Base-by-base conservation (phyloP, 2,329 filamentous ascomycete genomes). In the Neofusicoccum parvum region DNA sequence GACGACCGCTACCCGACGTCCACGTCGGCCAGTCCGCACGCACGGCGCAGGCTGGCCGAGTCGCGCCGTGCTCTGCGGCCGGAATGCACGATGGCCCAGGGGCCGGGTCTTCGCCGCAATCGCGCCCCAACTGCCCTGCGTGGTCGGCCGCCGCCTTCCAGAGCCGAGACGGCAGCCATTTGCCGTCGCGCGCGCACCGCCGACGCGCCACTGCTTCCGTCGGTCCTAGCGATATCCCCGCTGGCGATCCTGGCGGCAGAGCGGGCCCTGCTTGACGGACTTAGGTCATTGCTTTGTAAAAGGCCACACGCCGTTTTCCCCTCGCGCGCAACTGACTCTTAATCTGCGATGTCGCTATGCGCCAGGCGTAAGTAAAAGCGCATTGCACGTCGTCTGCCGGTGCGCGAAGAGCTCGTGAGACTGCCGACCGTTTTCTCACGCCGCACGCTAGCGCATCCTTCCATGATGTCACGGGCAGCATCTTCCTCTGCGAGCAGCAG, bases 221-320 rank as follows among this genome's bases (percentile, higher is more conserved):
- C 54, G 41, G 54, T 34, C 9, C 54, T 59, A 59, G 41, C 32
- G 54, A 43, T 39, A 60, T 39, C 56, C 56, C 56, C 56, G 56
- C 56, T 17, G 56, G 37, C 41, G 56, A 60, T 60, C 56, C n/a
- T 23, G 34, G 41, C 56, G 59, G 46, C 20, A 34, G 39, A 51
- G 45, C 58, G 45, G 46, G 46, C 34, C 51, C 58, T 62, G 58
- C 58, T 43, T 62, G 45, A 62, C 58, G 58, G 58, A 49, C n/a
- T 49, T 49, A 50, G 49, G 23, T 51, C 37, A 10, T 50, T 51
- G 59, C 45, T 62, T 62, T 62, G 59, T 62, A 62, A 62, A 50
- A 32, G 45, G 45, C 54, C 54, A 58, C 39, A 3, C 34, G 59
- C 15, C 59, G 15, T 15, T 50, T n/a, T 15, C 12, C 43, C 23